Evolutionary conservation across 371 early-diverging fungal genomes (phyloP).

Genomic region (Mortierella sp.): DNA sequence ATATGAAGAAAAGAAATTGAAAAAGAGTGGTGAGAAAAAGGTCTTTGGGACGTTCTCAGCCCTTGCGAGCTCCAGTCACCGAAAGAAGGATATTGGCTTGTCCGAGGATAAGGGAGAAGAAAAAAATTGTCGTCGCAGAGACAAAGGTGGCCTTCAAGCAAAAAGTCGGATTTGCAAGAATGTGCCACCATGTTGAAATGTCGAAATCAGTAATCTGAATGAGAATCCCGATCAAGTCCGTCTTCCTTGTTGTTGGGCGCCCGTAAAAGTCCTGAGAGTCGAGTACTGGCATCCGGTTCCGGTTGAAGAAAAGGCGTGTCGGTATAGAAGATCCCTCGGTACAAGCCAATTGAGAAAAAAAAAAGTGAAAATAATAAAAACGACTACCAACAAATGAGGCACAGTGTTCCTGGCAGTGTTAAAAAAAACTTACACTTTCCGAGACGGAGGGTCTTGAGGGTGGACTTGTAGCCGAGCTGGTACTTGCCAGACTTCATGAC

Average conservation of each 20-base stretch:
- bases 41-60: conserved; percentile 60
- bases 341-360: conserved; percentile 28
- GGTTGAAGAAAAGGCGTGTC: background rate
- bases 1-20: conserved; percentile 7
- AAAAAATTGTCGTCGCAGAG: background rate
- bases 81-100: conserved; percentile 49
- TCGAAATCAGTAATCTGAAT: conserved; percentile 4
- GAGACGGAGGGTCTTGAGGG: conserved; percentile 96
- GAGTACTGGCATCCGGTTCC: background rate
- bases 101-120: conserved; percentile 7
- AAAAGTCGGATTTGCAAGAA: background rate
- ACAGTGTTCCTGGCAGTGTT: too few species aligned
- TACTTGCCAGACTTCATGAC: conserved; percentile 99
- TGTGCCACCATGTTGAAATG: background rate
- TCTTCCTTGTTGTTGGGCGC: background rate
- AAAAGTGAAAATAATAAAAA: background rate
- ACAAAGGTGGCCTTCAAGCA: too few species aligned
- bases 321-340: conserved; percentile 3
- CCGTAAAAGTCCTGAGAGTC: background rate
- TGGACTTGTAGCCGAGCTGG: conserved; percentile 97
- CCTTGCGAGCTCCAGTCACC: conserved; percentile 61
- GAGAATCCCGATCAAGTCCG: conserved; percentile 7
- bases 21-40: conserved; percentile 43
- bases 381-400: conserved; percentile 13
- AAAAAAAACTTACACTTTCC: conserved; percentile 87